Base-by-base conservation (phyloP, 371 early-diverging fungal species). In the Mortierella sp. region DNA sequence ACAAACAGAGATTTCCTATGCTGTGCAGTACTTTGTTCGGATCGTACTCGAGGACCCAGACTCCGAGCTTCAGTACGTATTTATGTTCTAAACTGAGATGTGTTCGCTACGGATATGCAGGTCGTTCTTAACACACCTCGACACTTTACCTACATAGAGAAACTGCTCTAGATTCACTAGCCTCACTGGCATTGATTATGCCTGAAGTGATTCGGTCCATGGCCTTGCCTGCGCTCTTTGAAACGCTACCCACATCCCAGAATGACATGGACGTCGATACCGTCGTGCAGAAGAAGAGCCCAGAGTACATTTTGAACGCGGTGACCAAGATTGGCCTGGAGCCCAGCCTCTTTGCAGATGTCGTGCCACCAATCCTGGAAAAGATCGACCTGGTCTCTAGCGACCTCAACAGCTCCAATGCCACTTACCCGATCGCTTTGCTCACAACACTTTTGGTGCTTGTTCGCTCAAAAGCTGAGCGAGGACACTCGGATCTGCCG, bases 1-100 rank as follows among this genome's bases (percentile, higher is more conserved):
- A 12, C 70, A 82, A 11, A 84, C 91, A 50, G 93, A 93, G 78
- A 80, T 83, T 14, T 87, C 83, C 12, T 63, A 87, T 49, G 85
- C 83, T 15, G 78, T 88, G 1, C 88, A 86, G 59, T 84, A 86
- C 11, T 83, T 87, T 62, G 87, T 86, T 37, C 82, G 80, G 27
- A 82, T 87, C 17, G 58, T 89, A 12, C 64, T 86, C 3, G 79
- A 86, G 37, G 85, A 86, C 28, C 65, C 67, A 3, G 88, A 88
- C 30, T 69, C 66, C 5, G 89, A 88, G 56, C 70, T 88, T 31
- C 73, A 83, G 84, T 82, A 82, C 19, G 78, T 62, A 14, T 55
- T 2, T 37, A 12, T 30, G 50, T 54, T 15, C 26, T 2, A 24
- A 2, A n/a, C 17, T 6, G 4, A 12, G 1, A 50, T 37, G 4